phyloP scores from a whole-genome alignment of 169 alveolate genomes.

The Cryptosporidium bovis region DNA sequence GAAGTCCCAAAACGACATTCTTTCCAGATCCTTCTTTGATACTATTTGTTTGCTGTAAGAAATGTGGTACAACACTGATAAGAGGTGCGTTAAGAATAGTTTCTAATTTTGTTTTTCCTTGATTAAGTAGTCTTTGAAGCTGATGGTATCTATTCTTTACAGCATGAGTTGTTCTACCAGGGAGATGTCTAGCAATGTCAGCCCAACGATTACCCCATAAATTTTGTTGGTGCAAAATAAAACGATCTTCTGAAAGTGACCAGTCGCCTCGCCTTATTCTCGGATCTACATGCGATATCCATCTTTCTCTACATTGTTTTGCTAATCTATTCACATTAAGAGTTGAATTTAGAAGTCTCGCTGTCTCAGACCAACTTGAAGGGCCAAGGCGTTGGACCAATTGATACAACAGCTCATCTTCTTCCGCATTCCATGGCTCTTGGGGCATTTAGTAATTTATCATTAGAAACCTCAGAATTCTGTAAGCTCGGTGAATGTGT shows the following conservation, averaged over 20 bases:
- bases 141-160: slow-evolving; percentile 83
- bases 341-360: slow-evolving; percentile 83
- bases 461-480: slow-evolving; percentile 41
- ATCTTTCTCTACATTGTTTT: slow-evolving; percentile 88
- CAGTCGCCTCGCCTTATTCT: slow-evolving; percentile 83
- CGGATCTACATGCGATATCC: slow-evolving; percentile 87
- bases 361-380: slow-evolving; percentile 86
- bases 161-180: slow-evolving; percentile 88
- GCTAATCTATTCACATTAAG: slow-evolving; percentile 81
- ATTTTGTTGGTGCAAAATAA: slow-evolving; percentile 79
- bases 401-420: slow-evolving; percentile 83
- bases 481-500: neutral
- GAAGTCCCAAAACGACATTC: slow-evolving; percentile 14
- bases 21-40: slow-evolving; percentile 30
- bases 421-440: slow-evolving; percentile 79
- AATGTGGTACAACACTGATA: slow-evolving; percentile 62
- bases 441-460: slow-evolving; percentile 72
- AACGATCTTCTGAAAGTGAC: slow-evolving; percentile 83
- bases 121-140: slow-evolving; percentile 59
- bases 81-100: slow-evolving; percentile 66
- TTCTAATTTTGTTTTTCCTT: slow-evolving; percentile 70
- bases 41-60: slow-evolving; percentile 33
- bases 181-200: slow-evolving; percentile 81
- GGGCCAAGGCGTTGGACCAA: slow-evolving; percentile 84
- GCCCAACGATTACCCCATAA: slow-evolving; percentile 86